phyloP scores from a whole-genome alignment of 2,329 filamentous ascomycete genomes.

The Pseudohalonectria lignicola region DNA sequence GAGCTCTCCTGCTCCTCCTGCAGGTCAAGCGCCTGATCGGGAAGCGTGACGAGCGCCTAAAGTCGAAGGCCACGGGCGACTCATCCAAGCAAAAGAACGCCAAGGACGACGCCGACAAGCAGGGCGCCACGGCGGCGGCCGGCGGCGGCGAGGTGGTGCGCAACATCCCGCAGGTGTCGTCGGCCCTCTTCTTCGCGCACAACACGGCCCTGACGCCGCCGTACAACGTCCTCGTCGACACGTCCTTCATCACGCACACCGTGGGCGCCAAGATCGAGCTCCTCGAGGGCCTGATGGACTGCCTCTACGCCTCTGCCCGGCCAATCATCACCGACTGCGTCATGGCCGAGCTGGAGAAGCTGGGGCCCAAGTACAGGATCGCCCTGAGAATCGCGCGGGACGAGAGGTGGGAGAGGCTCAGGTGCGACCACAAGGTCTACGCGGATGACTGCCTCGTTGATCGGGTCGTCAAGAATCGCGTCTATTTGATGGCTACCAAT shows the following conservation, averaged over 20 bases:
- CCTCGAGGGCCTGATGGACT: constrained; percentile 81
- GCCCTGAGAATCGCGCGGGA: constrained; percentile 80
- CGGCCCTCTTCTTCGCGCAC: constrained; percentile 13
- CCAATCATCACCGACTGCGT: constrained; percentile 72
- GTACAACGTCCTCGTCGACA: constrained; percentile 13
- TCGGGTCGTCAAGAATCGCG: constrained; percentile 60
- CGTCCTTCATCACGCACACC: constrained; percentile 74
- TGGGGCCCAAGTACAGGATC: constrained; percentile 80
- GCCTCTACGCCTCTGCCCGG: constrained; percentile 81
- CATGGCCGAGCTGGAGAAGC: constrained; percentile 79
- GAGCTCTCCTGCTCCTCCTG: background rate
- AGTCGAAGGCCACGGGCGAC: constrained; percentile 62
- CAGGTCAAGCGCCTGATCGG: constrained; percentile 75
- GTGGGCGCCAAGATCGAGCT: constrained; percentile 69
- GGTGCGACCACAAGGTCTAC: constrained; percentile 86
- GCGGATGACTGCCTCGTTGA: constrained; percentile 78
- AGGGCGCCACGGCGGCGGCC: background rate
- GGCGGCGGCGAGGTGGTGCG: constrained; percentile 9
- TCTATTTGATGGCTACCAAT: constrained; percentile 65
- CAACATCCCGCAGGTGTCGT: constrained; percentile 10
- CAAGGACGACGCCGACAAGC: constrained; percentile 26
- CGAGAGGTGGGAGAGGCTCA: constrained; percentile 73
- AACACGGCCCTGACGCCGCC: constrained; percentile 12
- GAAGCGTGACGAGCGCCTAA: constrained; percentile 67
- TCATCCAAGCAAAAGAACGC: constrained; percentile 29